Evolutionary conservation across 345 rosid species (phyloP), one percentile per base, ranked within the genome.

Genomic region (Eucalyptus fibrosa): DNA sequence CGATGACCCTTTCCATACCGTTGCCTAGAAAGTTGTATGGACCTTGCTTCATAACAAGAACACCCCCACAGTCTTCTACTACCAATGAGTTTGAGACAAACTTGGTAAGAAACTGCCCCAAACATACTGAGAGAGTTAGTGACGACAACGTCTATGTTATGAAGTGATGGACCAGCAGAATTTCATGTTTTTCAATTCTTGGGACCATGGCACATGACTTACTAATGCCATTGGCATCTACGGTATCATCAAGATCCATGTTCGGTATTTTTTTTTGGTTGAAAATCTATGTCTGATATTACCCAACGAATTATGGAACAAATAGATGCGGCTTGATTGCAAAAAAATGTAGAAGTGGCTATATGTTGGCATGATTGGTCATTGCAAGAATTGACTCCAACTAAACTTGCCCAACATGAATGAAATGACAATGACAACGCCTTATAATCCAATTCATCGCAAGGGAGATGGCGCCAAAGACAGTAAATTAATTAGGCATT

Each of bases 221-320:
- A 10, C 1, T 24, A 56, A 56, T 0, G 14, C 14, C 6, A 56
- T 2, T 0, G 0, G 7, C 1, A 0, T 59, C n/a, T 5, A 59
- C 2, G 65, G 65, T 59, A 24, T 6, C 13, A 53, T 19, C 10
- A 11, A 26, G 30, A 19, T 59, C 30, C n/a, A 59, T 5, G 6
- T 59, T 7, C 3, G 8, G 30, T 26, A 59, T 24, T 59, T 44
- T 44, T 44, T 2, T 44, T 9, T 44, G 47, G 11, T 45, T 45
- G 47, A 45, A 45, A 45, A 45, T 45, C 47, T 45, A 45, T 9
- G 47, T 45, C 1, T 45, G 47, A 1, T 26, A 59, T 26, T 59
- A 59, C n/a, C n/a, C 65, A 59, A 10, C 1, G 30, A 3, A 59
- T 1, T 4, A 10, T 59, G 65, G 14, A 10, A 2, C 26, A 59